Evolutionary conservation across 345 rosid genomes (phyloP).

Genomic region (Pistacia vera): DNA sequence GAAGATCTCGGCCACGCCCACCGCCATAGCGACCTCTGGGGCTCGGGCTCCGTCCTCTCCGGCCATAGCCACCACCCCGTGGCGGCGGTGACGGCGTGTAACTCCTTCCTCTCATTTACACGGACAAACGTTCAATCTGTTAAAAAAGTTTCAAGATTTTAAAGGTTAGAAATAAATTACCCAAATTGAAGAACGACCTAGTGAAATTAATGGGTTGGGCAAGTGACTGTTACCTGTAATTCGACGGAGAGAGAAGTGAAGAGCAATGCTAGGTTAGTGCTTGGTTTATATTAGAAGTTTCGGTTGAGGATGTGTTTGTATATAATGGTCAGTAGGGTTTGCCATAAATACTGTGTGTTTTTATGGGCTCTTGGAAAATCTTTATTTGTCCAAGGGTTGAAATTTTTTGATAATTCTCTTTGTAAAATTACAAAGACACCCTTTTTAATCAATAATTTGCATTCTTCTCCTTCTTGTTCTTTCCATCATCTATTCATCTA

Average conservation of each 20-base stretch:
- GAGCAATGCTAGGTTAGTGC: not conserved
- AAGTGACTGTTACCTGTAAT: not conserved
- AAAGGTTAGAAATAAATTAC: not conserved
- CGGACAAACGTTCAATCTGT: constrained; percentile 3
- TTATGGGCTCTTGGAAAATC: no score
- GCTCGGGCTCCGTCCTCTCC: constrained; percentile 84
- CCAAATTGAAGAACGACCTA: not conserved
- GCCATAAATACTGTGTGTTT: no score
- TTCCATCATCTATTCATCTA: no score
- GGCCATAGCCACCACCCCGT: constrained; percentile 56
- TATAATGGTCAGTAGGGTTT: no score
- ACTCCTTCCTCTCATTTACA: constrained; percentile 89
- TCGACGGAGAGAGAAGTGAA: not conserved
- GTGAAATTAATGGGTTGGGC: not conserved
- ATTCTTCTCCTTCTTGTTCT: no score
- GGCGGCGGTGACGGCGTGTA: constrained; percentile 85
- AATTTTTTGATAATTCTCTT: no score
- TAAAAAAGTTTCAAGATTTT: not conserved
- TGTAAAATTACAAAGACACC: no score
- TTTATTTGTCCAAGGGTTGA: no score
- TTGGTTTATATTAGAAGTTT: no score
- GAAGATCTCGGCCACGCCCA: constrained; percentile 82
- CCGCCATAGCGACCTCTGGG: constrained; percentile 75
- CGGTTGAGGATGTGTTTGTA: no score
- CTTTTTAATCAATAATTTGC: no score